Evolutionary conservation across 83 land plant species (phyloP).

Genomic region (Thuja plicata): DNA sequence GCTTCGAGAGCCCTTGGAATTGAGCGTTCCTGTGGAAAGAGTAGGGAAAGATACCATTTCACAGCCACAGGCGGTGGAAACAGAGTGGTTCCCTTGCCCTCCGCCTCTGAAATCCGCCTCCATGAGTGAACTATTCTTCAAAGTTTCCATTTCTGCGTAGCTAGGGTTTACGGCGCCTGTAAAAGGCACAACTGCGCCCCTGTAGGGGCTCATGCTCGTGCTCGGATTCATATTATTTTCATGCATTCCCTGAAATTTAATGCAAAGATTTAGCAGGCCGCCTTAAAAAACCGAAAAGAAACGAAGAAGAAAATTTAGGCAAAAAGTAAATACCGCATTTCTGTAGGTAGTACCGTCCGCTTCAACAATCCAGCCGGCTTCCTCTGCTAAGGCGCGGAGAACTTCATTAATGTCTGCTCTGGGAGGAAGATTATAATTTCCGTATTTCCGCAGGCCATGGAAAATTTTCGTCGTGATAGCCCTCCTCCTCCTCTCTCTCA

Average conservation of each 20-base stretch:
- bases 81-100: too few relatives aligned
- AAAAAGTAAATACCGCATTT: neutral
- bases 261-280: neutral
- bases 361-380: slow-evolving; percentile 4
- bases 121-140: neutral
- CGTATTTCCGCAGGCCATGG: slow-evolving; percentile 36
- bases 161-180: neutral
- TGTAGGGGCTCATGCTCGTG: neutral
- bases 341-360: neutral
- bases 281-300: too few relatives aligned
- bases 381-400: neutral
- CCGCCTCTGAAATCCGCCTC: neutral
- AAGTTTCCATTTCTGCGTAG: neutral
- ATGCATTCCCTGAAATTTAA: neutral
- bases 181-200: neutral
- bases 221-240: neutral
- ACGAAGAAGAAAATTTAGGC: too few relatives aligned
- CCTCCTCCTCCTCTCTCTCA: slow-evolving; percentile 38
- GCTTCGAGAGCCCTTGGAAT: neutral
- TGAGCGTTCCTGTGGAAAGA: neutral
- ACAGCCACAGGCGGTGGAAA: too few relatives aligned
- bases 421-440: slow-evolving; percentile 45
- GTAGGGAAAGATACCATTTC: too few relatives aligned
- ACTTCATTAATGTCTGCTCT: slow-evolving; percentile 57
- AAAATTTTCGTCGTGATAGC: slow-evolving; percentile 52